Conservation (phyloP, 495 filamentous ascomycete species). For the Hyaloscypha hepaticicola region DNA sequence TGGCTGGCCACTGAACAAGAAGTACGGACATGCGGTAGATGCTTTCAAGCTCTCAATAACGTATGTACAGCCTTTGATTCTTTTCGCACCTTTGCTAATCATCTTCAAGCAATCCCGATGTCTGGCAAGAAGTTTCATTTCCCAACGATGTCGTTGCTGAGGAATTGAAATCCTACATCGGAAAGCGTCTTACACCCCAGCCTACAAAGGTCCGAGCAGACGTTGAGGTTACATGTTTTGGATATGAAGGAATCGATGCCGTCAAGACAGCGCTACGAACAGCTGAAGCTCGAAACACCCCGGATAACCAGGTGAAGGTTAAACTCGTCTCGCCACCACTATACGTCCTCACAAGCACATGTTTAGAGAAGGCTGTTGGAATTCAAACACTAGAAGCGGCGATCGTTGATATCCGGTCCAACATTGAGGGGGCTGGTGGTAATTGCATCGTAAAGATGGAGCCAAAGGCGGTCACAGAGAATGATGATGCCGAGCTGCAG, state of each 20-base stretch:
- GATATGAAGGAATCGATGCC: constrained; percentile 97
- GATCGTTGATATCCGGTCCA: constrained; percentile 76
- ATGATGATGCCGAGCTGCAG: constrained; percentile 93
- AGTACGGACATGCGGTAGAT: constrained; percentile 94
- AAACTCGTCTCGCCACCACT: constrained; percentile 93
- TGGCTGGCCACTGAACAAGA: constrained; percentile 95
- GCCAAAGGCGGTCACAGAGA: constrained; percentile 97
- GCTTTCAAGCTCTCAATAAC: constrained; percentile 99
- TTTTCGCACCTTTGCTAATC: constrained; percentile 15
- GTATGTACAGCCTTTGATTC: constrained; percentile 46
- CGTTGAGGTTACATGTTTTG: constrained; percentile 97
- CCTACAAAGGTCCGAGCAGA: constrained; percentile 98
- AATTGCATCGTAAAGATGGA: constrained; percentile 90
- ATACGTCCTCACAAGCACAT: constrained; percentile 91
- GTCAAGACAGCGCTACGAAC: constrained; percentile 87
- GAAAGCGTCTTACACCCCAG: constrained; percentile 92
- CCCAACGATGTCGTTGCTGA: constrained; percentile 80
- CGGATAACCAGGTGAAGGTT: constrained; percentile 92
- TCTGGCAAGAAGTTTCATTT: constrained; percentile 91
- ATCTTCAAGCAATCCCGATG: constrained; percentile 75
- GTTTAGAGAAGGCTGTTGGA: constrained; percentile 85
- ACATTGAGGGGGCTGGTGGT: constrained; percentile 72
- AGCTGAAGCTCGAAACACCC: constrained; percentile 84
- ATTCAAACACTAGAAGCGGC: constrained; percentile 82
- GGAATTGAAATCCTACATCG: constrained; percentile 89